Conservation (phyloP, 371 early-diverging fungal species). For the Zychaea mexicana region DNA sequence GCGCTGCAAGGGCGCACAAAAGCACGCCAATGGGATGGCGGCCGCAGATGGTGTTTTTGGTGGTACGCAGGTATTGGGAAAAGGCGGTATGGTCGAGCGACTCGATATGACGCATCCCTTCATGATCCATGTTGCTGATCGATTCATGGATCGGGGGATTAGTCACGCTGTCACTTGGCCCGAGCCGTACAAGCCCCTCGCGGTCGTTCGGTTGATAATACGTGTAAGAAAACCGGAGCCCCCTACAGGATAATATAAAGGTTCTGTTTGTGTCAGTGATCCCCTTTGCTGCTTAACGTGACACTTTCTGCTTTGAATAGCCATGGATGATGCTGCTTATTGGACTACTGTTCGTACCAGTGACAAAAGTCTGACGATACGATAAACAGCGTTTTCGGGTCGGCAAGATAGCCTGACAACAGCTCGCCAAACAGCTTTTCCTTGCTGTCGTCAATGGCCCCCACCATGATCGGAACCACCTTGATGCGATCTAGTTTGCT, state of each 20-base stretch:
- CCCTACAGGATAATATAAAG: constrained; percentile 49
- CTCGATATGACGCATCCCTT: constrained; percentile 81
- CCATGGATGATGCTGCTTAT: too few species aligned
- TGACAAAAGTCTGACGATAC: constrained; percentile 97
- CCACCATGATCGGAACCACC: constrained; percentile 90
- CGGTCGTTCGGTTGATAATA: constrained; percentile 47
- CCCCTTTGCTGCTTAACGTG: neutral
- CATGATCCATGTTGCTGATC: constrained; percentile 77
- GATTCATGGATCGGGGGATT: constrained; percentile 39
- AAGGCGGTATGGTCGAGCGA: constrained; percentile 61
- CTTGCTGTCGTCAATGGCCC: constrained; percentile 56
- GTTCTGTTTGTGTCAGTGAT: neutral
- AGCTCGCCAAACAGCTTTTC: constrained; percentile 71
- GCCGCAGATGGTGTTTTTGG: constrained; percentile 93
- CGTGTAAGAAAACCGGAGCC: constrained; percentile 69
- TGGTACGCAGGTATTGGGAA: constrained; percentile 65
- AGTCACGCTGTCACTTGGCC: neutral
- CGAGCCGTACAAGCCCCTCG: neutral
- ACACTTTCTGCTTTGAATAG: neutral
- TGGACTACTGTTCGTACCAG: constrained; percentile 58
- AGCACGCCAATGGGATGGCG: constrained; percentile 89
- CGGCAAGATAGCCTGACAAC: constrained; percentile 69
- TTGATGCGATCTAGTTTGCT: constrained; percentile 57
- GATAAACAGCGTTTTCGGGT: constrained; percentile 77
- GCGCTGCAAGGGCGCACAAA: constrained; percentile 59